A percentile compares a stretch with the other conserved stretches of the same genome.
Evolutionary conservation across 371 early-diverging fungal genomes (phyloP).

Genomic region (Lichtheimia hyalospora): DNA sequence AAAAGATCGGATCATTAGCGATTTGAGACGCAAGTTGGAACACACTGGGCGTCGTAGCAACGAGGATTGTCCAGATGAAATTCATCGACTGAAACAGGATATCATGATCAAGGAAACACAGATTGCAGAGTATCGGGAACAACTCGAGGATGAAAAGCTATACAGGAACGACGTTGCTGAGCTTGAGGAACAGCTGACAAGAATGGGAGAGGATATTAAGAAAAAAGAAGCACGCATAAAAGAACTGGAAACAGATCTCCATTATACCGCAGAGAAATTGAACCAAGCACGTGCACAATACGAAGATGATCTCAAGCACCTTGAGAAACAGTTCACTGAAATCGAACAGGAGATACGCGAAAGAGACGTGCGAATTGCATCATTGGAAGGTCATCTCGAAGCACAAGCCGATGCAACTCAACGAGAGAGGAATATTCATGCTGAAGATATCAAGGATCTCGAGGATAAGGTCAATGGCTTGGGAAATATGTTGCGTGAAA

Average conservation of each 20-base stretch:
- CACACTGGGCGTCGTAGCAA: not conserved
- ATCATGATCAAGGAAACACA: conserved; percentile 15
- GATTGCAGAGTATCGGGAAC: conserved; percentile 16
- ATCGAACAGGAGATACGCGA: conserved; percentile 29
- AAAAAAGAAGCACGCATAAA: conserved; percentile 20
- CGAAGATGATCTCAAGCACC: conserved; percentile 15
- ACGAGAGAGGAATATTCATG: conserved; percentile 28
- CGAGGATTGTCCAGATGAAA: conserved; percentile 14
- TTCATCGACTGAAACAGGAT: conserved; percentile 27
- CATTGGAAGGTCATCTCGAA: conserved; percentile 34
- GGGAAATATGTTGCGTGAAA: conserved; percentile 19
- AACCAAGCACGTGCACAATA: conserved; percentile 18
- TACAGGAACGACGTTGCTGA: conserved; percentile 12
- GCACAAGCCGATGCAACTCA: conserved; percentile 35
- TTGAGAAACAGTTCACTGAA: conserved; percentile 23
- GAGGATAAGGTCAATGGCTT: conserved; percentile 11
- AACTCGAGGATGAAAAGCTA: conserved; percentile 9
- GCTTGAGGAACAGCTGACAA: conserved; percentile 17
- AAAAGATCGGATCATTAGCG: conserved; percentile 15
- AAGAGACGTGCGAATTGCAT: conserved; percentile 37
- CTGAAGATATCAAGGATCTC: conserved; percentile 37
- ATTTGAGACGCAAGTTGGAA: conserved; percentile 16
- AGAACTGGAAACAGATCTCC: conserved; percentile 13
- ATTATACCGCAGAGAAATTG: conserved; percentile 4
- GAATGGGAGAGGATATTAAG: conserved; percentile 9